Conservation (phyloP, 2,329 filamentous ascomycete species). For the Sporothrix sp. region DNA sequence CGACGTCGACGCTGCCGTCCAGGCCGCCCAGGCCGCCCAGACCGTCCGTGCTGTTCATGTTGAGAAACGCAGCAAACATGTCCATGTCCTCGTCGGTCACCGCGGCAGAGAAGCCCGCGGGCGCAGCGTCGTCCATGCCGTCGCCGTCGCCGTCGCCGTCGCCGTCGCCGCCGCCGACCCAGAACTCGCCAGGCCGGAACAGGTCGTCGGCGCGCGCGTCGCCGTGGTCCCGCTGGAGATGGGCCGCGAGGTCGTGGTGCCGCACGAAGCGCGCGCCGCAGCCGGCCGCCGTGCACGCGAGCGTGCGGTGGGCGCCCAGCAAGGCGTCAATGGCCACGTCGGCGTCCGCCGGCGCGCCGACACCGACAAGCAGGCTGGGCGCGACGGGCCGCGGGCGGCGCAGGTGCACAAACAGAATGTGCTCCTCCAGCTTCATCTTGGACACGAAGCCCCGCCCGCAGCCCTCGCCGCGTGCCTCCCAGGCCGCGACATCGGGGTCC, state of each 20-base stretch:
- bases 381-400: slow-evolving; percentile 39
- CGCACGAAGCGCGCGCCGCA: slow-evolving; percentile 40
- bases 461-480: slow-evolving; percentile 49
- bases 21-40: not conserved
- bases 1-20: not conserved
- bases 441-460: slow-evolving; percentile 69
- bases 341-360: too few species aligned
- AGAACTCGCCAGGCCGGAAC: slow-evolving; percentile 11
- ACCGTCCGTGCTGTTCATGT: slow-evolving; percentile 2
- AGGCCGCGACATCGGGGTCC: slow-evolving; percentile 47
- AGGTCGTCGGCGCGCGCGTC: not conserved
- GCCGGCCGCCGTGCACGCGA: slow-evolving; percentile 33
- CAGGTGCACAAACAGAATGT: slow-evolving; percentile 74
- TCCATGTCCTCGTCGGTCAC: not conserved
- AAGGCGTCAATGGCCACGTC: slow-evolving; percentile 24
- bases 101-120: not conserved
- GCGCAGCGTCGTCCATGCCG: not conserved
- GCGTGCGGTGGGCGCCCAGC: slow-evolving; percentile 30
- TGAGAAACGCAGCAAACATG: slow-evolving; percentile 7
- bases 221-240: slow-evolving; percentile 29
- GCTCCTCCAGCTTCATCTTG: slow-evolving; percentile 72
- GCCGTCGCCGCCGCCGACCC: slow-evolving; percentile 11
- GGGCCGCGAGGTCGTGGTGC: slow-evolving; percentile 39
- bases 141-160: not conserved
- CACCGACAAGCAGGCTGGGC: slow-evolving; percentile 16